These are phyloP conservation scores for Xylariaceae sp. DNA, from an alignment of 2,329 filamentous ascomycete genomes.

Conservation along the genomic window DNA sequence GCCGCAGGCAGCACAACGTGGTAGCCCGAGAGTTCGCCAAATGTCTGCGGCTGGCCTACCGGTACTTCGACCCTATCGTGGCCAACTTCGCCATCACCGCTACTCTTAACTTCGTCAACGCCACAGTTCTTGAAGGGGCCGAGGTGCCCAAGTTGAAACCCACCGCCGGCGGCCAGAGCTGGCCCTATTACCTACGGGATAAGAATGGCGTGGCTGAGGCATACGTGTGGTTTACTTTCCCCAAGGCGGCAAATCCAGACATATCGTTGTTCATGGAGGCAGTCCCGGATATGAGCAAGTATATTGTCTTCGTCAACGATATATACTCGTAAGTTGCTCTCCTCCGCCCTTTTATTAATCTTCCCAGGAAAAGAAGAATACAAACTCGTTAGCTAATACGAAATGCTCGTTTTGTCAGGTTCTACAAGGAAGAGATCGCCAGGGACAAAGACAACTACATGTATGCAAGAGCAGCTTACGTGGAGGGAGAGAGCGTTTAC, in stretches of 20 bases:
- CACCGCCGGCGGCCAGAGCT: slow-evolving; percentile 17
- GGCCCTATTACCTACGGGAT: slow-evolving; percentile 23
- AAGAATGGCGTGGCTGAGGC: slow-evolving; percentile 24
- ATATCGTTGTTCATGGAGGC: slow-evolving; percentile 22
- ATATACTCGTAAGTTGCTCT: slow-evolving; percentile 28
- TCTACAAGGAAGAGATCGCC: slow-evolving; percentile 28
- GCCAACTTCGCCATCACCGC: slow-evolving; percentile 24
- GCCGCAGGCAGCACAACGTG: slow-evolving; percentile 15
- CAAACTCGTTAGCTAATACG: not conserved
- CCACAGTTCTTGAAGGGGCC: slow-evolving; percentile 21
- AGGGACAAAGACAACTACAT: slow-evolving; percentile 25
- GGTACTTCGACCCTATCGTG: slow-evolving; percentile 19
- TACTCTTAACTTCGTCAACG: slow-evolving; percentile 26
- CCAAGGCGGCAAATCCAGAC: slow-evolving; percentile 21
- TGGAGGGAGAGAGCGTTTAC: slow-evolving; percentile 9
- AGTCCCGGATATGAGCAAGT: slow-evolving; percentile 23
- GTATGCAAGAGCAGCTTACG: slow-evolving; percentile 18
- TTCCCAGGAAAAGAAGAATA: not conserved
- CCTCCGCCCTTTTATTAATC: not conserved
- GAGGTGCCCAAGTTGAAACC: slow-evolving; percentile 15
- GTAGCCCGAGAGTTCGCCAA: slow-evolving; percentile 20
- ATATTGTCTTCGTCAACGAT: slow-evolving; percentile 24
- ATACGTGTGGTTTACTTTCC: slow-evolving; percentile 25
- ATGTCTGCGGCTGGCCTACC: slow-evolving; percentile 15
- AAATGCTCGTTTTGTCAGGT: no score